Percentiles rank a stretch among this genome's conserved stretches.
These are phyloP conservation scores for Parmelia sp. DNA, from an alignment of 495 filamentous ascomycete species.

Conservation along the genomic window DNA sequence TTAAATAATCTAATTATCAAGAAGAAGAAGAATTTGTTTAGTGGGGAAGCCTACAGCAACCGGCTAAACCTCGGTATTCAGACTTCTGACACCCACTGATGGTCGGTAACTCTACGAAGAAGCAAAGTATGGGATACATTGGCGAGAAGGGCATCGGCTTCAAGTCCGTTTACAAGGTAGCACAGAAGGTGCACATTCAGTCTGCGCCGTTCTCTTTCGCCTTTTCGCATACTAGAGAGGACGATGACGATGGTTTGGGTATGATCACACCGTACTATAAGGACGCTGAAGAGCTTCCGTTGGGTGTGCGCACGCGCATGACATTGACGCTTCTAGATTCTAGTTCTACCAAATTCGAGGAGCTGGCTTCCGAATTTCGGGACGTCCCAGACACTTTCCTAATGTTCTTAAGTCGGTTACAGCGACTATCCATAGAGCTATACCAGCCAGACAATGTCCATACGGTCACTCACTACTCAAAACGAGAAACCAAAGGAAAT, in stretches of 20 bases:
- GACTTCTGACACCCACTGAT: too few relatives aligned
- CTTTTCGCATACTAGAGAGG: conserved; percentile 26
- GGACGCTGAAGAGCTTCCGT: conserved; percentile 7
- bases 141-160: conserved; percentile 50
- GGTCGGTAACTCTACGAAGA: conserved; percentile 29
- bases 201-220: conserved; percentile 43
- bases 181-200: conserved; percentile 42
- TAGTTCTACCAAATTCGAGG: conserved; percentile 1
- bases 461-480: conserved; percentile 2
- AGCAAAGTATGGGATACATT: conserved; percentile 36
- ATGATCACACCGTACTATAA: conserved; percentile 8
- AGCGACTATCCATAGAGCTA: conserved; percentile 5
- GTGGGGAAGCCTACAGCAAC: too few relatives aligned
- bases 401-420: conserved; percentile 6
- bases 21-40: too few relatives aligned
- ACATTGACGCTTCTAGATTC: background rate
- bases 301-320: conserved; percentile 1
- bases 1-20: too few relatives aligned
- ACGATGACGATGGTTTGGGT: conserved; percentile 6
- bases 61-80: too few relatives aligned
- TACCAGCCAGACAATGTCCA: background rate
- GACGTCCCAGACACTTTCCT: conserved; percentile 9
- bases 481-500: conserved; percentile 6
- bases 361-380: background rate
- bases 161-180: conserved; percentile 47